Evolutionary conservation across 805 yeast species (phyloP), one percentile per base, ranked within the genome.

Genomic region (Saturnispora dispora): DNA sequence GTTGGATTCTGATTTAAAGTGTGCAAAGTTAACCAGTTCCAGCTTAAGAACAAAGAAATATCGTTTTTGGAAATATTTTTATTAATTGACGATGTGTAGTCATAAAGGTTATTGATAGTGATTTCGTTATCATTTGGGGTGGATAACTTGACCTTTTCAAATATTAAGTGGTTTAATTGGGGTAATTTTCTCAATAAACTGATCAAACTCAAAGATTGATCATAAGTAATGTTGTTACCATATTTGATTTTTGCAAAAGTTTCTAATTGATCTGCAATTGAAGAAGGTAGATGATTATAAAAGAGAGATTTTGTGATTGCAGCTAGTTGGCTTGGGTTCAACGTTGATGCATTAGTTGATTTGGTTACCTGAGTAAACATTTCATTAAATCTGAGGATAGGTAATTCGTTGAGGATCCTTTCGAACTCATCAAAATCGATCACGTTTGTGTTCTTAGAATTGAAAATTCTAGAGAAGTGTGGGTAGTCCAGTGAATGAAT

Each of bases 191-290:
- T 59, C 32, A 78, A 69, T 58, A 75, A 69, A 56, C 71, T 75
- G 57, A 75, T 70, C n/a, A 74, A 60, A 48, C 74, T 67, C 5
- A 73, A 67, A 13, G 82, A 74, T 56, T 74, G 73, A 52, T 74
- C 71, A 59, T 74, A 75, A 48, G 75, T 70, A 51, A 78, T 68
- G 54, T 71, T 71, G 2, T 71, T 72, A 8, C 70, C 75, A 25
- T 69, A 75, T 48, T 68, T 71, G n/a, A 62, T 48, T 20, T 17
- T 36, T 2, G 67, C 59, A 28, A 64, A 60, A 7, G 47, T 18
- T 50, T 79, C 76, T 17, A 86, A 80, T 63, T 89, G 95, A 47
- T 74, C 71, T 49, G 79, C 69, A 30, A 88, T 83, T 60, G 83
- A 83, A 9, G 48, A 35, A 5, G 71, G 66, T 17, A 68, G 52